Percentiles rank a stretch among this genome's conserved stretches.
Conservation (phyloP, 2,329 filamentous ascomycete species). For the Parastagonospora nodorum region DNA sequence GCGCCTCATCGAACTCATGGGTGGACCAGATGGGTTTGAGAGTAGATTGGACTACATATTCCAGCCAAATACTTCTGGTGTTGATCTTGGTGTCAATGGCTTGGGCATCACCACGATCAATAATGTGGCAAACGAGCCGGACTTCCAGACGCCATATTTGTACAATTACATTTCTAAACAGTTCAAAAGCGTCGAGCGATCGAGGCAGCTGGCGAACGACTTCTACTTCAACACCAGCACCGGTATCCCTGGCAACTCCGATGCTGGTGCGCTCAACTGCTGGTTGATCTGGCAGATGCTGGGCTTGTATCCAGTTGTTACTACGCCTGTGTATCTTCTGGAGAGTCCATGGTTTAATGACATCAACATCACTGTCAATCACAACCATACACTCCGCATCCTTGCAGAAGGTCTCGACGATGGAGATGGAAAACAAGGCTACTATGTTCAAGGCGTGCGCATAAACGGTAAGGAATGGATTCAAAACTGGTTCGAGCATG, state of each 20-base stretch:
- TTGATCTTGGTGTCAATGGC: conserved; percentile 43
- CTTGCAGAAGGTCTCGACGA: conserved; percentile 47
- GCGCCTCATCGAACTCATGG: conserved; percentile 51
- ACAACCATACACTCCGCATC: conserved; percentile 52
- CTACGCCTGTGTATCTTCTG: conserved; percentile 54
- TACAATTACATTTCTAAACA: conserved; percentile 51
- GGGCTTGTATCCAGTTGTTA: conserved; percentile 55
- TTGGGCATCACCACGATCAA: conserved; percentile 45
- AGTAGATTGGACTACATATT: conserved; percentile 50
- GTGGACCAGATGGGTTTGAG: conserved; percentile 47
- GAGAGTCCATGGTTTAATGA: conserved; percentile 53
- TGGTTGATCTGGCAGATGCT: conserved; percentile 59
- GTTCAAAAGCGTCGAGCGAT: conserved; percentile 41
- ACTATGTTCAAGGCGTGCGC: conserved; percentile 59
- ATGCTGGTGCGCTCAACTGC: conserved; percentile 55
- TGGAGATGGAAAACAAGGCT: conserved; percentile 51
- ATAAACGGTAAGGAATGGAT: conserved; percentile 59
- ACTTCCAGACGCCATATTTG: conserved; percentile 48
- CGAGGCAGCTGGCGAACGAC: conserved; percentile 43
- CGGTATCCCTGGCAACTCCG: conserved; percentile 54
- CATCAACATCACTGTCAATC: conserved; percentile 44
- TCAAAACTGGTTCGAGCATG: conserved; percentile 62
- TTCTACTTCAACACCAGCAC: conserved; percentile 48
- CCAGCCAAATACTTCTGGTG: conserved; percentile 44
- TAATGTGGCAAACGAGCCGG: conserved; percentile 48